Conservation (phyloP, 2,329 filamentous ascomycete species). For the Basipetospora chlamydospora region DNA sequence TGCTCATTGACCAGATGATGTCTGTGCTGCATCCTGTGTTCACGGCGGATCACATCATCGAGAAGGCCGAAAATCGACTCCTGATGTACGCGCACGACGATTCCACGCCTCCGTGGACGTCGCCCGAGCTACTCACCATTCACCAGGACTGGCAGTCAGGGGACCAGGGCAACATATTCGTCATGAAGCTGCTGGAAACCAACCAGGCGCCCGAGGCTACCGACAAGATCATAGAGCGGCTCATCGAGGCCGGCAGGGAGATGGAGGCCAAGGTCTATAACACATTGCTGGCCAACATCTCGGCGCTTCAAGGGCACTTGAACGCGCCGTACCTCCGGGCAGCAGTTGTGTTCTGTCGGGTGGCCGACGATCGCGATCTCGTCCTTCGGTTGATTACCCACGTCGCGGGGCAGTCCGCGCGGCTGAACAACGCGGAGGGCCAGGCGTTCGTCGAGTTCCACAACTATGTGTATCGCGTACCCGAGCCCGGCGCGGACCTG, state of each 20-base stretch:
- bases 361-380: constrained; percentile 19
- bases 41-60: constrained; percentile 20
- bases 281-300: constrained; percentile 39
- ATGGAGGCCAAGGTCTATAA: constrained; percentile 37
- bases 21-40: constrained; percentile 25
- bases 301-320: constrained; percentile 24
- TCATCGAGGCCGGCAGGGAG: constrained; percentile 36
- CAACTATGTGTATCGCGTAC: constrained; percentile 9
- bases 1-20: constrained; percentile 31
- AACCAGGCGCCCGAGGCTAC: constrained; percentile 40
- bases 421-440: constrained; percentile 32
- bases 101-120: constrained; percentile 27
- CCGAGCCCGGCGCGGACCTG: neutral
- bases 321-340: constrained; percentile 42
- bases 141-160: constrained; percentile 21
- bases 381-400: constrained; percentile 26
- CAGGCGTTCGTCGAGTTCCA: constrained; percentile 32
- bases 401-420: constrained; percentile 26
- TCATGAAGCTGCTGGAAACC: constrained; percentile 51
- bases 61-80: constrained; percentile 24
- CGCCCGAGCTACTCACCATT: constrained; percentile 30
- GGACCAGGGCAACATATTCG: constrained; percentile 32
- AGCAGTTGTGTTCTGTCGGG: constrained; percentile 36
- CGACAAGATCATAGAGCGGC: constrained; percentile 38
- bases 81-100: constrained; percentile 16